These are phyloP conservation scores for Medicago lupulina DNA, from an alignment of 306 rosid genomes.

Conservation along the genomic window DNA sequence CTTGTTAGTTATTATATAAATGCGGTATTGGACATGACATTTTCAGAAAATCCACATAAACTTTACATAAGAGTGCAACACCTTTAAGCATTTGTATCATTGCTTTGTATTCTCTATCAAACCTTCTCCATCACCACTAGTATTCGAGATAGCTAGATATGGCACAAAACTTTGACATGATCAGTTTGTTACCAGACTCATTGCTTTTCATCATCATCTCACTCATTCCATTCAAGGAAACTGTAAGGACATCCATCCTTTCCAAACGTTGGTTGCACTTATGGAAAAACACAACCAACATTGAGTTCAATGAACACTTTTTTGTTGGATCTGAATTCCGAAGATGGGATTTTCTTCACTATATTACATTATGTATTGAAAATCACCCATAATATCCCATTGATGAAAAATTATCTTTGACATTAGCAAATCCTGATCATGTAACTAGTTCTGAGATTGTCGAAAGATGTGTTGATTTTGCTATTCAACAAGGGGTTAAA, in stretches of 20 bases:
- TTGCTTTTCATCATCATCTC: slow-evolving; percentile 31
- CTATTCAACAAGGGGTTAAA: slow-evolving; percentile 1
- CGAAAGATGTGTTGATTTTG: background rate
- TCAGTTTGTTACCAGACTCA: background rate
- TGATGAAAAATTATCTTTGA: slow-evolving; percentile 14
- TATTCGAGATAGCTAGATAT: background rate
- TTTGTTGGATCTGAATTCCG: background rate
- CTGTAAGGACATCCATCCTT: slow-evolving; percentile 25
- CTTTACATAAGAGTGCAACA: too few relatives aligned
- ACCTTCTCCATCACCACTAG: background rate
- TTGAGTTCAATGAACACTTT: slow-evolving; percentile 31
- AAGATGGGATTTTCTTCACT: background rate
- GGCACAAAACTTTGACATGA: background rate
- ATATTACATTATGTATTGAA: background rate
- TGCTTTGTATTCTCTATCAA: background rate
- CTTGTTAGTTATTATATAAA: background rate
- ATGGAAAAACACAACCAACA: slow-evolving; percentile 2
- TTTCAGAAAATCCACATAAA: background rate
- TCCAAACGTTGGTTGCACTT: slow-evolving; percentile 21
- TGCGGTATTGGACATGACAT: background rate
- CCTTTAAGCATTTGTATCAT: background rate
- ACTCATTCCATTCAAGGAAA: slow-evolving; percentile 38
- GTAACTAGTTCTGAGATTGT: background rate
- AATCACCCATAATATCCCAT: background rate
- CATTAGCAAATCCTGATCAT: background rate